These are phyloP conservation scores for Globisporangium takayamanum DNA, from an alignment of 352 stramenopile species.

Conservation along the genomic window DNA sequence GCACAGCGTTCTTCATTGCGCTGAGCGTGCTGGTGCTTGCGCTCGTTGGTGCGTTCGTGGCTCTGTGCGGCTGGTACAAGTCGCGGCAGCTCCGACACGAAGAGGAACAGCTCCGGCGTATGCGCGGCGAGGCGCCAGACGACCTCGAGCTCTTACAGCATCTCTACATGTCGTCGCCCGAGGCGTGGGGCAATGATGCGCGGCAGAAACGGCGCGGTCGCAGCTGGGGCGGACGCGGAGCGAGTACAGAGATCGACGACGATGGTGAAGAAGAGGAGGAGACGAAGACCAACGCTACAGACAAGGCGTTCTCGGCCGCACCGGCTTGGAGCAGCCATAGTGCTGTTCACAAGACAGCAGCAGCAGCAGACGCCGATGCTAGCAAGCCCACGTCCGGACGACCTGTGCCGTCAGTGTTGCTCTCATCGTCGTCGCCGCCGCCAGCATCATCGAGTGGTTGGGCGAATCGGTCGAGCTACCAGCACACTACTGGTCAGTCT, in stretches of 20 bases:
- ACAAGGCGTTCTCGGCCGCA: slow-evolving; percentile 1
- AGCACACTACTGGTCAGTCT: no score
- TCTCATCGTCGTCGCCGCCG: background rate
- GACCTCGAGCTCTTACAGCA: slow-evolving; percentile 37
- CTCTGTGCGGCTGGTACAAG: slow-evolving; percentile 6
- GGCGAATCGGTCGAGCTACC: no score
- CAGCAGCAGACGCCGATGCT: background rate
- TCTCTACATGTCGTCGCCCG: slow-evolving; percentile 30
- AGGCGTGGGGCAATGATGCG: slow-evolving; percentile 1
- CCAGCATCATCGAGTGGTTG: no score
- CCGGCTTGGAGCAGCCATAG: no score
- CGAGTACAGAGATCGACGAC: no score
- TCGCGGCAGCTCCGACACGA: slow-evolving; percentile 21
- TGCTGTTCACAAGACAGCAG: background rate
- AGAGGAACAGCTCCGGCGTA: slow-evolving; percentile 27
- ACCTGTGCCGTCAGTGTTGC: background rate
- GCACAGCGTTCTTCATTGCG: slow-evolving; percentile 27
- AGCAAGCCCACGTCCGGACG: background rate
- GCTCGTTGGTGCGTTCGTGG: slow-evolving; percentile 6
- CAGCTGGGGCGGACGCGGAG: background rate
- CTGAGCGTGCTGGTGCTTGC: slow-evolving; percentile 12
- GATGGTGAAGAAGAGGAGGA: background rate
- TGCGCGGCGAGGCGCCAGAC: slow-evolving; percentile 32
- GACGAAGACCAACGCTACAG: slow-evolving; percentile 1
- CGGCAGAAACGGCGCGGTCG: background rate